phyloP scores from a whole-genome alignment of 495 filamentous ascomycete species.

The Xylaria grammica region DNA sequence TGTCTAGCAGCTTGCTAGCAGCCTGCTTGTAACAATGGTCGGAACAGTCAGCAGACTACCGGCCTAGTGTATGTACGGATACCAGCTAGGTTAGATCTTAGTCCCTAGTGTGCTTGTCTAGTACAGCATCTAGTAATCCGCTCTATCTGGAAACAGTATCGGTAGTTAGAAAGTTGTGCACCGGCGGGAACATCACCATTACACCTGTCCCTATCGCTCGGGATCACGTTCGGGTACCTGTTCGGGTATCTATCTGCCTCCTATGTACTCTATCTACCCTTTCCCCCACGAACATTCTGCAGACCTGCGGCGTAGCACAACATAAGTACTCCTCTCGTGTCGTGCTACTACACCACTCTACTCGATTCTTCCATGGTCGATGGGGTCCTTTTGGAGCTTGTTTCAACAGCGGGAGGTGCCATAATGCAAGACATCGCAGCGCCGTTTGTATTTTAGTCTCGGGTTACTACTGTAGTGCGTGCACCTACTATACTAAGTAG shows the following conservation, averaged over 20 bases:
- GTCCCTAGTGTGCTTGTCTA: too few species aligned
- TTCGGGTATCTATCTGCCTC: too few species aligned
- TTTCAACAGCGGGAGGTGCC: neutral
- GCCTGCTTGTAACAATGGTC: too few species aligned
- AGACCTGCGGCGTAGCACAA: neutral
- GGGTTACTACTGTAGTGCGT: neutral
- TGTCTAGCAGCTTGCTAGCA: neutral
- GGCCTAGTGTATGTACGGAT: constrained; percentile 5
- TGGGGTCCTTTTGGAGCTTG: neutral
- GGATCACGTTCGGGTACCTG: too few species aligned
- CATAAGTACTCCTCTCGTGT: neutral
- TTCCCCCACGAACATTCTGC: too few species aligned
- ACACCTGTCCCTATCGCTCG: too few species aligned
- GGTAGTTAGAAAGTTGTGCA: too few species aligned
- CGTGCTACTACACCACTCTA: too few species aligned
- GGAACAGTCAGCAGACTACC: constrained; percentile 17
- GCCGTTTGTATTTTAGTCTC: neutral
- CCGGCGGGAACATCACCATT: too few species aligned
- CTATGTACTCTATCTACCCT: too few species aligned
- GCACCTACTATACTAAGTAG: neutral
- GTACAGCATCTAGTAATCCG: too few species aligned
- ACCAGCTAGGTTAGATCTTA: neutral
- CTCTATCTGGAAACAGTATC: too few species aligned
- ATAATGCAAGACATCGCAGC: constrained; percentile 1
- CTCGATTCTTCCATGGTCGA: neutral